These are phyloP conservation scores for Coemansia sp. DNA, from an alignment of 192 early-diverging fungal genomes.

Conservation along the genomic window DNA sequence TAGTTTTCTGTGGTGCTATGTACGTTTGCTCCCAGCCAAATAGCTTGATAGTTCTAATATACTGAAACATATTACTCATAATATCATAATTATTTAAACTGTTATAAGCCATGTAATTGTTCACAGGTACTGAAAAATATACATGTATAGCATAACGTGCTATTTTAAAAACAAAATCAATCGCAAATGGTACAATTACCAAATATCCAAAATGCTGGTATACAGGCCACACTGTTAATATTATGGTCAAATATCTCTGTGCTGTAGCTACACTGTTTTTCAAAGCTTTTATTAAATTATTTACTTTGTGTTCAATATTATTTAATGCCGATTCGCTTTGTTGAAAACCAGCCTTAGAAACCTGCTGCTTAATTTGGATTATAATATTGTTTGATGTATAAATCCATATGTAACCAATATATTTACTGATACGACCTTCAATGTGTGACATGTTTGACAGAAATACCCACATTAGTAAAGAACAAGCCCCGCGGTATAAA, in stretches of 20 bases:
- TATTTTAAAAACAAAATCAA: background rate
- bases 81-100: background rate
- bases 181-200: background rate
- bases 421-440: no score
- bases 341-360: no score
- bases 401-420: no score
- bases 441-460: no score
- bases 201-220: background rate
- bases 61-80: background rate
- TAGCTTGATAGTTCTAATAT: slow-evolving; percentile 23
- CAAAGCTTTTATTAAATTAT: no score
- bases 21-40: slow-evolving; percentile 40
- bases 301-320: no score
- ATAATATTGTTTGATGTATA: no score
- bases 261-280: no score
- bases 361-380: no score
- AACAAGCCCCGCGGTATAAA: no score
- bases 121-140: background rate
- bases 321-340: no score
- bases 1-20: background rate
- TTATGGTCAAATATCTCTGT: background rate
- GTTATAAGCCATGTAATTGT: background rate
- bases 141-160: background rate
- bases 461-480: no score
- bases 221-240: background rate